Evolutionary conservation across 2,329 filamentous ascomycete species (phyloP).

Genomic region (Pyrenophora tritici-repentis): DNA sequence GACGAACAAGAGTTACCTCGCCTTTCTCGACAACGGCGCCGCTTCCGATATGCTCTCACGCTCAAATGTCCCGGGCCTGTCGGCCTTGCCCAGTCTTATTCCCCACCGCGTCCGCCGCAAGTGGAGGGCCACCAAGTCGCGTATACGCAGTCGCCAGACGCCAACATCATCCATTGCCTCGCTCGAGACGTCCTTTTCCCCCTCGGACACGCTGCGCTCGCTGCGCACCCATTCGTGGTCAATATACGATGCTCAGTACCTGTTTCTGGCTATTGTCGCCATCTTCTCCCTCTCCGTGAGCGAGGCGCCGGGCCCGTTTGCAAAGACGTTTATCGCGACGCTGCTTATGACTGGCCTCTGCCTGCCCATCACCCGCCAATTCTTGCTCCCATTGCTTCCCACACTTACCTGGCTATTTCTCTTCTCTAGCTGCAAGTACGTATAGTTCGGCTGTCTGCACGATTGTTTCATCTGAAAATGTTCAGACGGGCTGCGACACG

Average conservation of each 20-base stretch:
- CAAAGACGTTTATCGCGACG: conserved; percentile 74
- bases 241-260: conserved; percentile 82
- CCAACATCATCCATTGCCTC: conserved; percentile 74
- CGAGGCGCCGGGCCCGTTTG: conserved; percentile 73
- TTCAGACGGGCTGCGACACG: no score
- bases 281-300: conserved; percentile 86
- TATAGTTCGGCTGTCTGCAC: conserved; percentile 29
- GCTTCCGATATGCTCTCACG: conserved; percentile 48
- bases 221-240: conserved; percentile 81
- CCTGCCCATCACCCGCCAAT: conserved; percentile 85
- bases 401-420: conserved; percentile 87
- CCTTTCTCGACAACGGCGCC: conserved; percentile 38
- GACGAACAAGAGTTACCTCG: conserved; percentile 44
- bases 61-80: conserved; percentile 53
- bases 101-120: conserved; percentile 70
- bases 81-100: conserved; percentile 58
- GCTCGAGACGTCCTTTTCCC: conserved; percentile 81
- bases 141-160: conserved; percentile 68
- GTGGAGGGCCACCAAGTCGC: conserved; percentile 64
- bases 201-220: conserved; percentile 74
- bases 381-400: conserved; percentile 84
- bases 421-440: conserved; percentile 92
- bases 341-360: conserved; percentile 72
- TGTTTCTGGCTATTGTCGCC: conserved; percentile 72
- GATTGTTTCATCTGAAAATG: no score